Conservation (phyloP, 176 grass and related monocot genomes). For the Ensete ventricosum region DNA sequence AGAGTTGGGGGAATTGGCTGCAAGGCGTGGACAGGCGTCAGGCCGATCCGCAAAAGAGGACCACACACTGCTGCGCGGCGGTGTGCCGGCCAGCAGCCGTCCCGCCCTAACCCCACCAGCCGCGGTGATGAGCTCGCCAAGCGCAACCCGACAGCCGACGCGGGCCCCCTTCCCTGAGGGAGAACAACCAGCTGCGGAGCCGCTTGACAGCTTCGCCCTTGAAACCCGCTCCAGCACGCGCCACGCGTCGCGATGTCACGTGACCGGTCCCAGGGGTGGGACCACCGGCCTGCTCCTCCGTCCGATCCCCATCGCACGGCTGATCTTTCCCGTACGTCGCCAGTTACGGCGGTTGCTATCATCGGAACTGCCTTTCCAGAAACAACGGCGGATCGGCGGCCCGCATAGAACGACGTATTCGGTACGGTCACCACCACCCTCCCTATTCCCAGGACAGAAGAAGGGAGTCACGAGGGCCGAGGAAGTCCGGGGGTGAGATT, state of each 20-base stretch:
- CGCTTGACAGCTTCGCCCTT: not conserved
- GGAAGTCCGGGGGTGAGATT: not conserved
- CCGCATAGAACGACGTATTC: not conserved
- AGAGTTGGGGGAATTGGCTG: too few species aligned
- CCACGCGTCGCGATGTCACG: not conserved
- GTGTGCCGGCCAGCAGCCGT: not conserved
- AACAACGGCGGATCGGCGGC: not conserved
- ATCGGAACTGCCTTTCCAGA: too few species aligned
- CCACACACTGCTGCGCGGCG: too few species aligned
- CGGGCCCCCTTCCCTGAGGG: not conserved
- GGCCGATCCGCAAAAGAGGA: too few species aligned
- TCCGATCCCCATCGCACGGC: too few species aligned
- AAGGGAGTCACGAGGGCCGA: not conserved
- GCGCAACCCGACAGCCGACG: not conserved
- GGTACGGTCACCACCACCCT: not conserved
- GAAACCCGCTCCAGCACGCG: not conserved
- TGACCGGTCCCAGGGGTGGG: not conserved
- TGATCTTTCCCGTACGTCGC: too few species aligned
- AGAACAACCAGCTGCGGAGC: not conserved
- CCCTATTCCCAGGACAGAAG: not conserved
- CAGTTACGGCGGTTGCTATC: too few species aligned
- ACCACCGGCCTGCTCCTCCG: too few species aligned
- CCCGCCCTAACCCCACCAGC: not conserved
- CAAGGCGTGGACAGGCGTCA: too few species aligned
- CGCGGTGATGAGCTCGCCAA: not conserved